A percentile compares a stretch with the other conserved stretches of the same genome.
phyloP scores from a whole-genome alignment of 139 green algal genomes.

The Auxenochlorella pyrenoidosa region DNA sequence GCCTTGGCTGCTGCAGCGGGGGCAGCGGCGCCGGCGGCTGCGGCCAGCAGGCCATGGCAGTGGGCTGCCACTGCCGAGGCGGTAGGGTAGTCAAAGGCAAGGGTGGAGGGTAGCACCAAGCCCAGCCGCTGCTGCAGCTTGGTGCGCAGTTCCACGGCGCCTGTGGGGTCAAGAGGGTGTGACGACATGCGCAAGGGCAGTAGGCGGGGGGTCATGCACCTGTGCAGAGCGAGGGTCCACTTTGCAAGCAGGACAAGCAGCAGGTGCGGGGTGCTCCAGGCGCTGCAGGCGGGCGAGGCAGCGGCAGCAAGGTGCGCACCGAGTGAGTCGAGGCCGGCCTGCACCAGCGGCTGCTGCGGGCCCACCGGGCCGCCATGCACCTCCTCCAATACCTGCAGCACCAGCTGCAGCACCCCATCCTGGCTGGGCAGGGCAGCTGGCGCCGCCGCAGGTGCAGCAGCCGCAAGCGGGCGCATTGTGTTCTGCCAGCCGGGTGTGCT shows the following conservation, averaged over 20 bases:
- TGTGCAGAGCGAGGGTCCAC: too few species aligned
- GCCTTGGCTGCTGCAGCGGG: neutral
- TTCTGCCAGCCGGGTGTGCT: neutral
- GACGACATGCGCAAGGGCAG: too few species aligned
- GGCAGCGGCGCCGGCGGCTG: neutral
- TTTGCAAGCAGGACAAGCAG: neutral
- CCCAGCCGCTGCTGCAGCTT: slow-evolving; percentile 28
- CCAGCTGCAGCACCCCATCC: slow-evolving; percentile 12
- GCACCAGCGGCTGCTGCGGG: slow-evolving; percentile 33
- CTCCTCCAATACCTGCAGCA: neutral
- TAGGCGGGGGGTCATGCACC: too few species aligned
- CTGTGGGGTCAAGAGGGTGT: neutral
- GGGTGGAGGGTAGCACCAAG: slow-evolving; percentile 47
- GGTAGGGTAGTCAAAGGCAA: slow-evolving; percentile 68
- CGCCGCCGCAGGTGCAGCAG: neutral
- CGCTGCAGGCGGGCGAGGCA: too few species aligned
- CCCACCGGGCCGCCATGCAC: neutral
- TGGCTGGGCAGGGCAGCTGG: neutral
- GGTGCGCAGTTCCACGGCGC: slow-evolving; percentile 39
- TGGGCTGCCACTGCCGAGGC: slow-evolving; percentile 38
- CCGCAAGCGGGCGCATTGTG: neutral
- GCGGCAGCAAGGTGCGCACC: neutral
- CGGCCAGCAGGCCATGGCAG: neutral
- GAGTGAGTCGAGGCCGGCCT: slow-evolving; percentile 52
- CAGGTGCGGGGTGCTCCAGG: too few species aligned